These are phyloP conservation scores for Symbiotaphrina buchneri DNA, from an alignment of 495 filamentous ascomycete species.

Conservation along the genomic window DNA sequence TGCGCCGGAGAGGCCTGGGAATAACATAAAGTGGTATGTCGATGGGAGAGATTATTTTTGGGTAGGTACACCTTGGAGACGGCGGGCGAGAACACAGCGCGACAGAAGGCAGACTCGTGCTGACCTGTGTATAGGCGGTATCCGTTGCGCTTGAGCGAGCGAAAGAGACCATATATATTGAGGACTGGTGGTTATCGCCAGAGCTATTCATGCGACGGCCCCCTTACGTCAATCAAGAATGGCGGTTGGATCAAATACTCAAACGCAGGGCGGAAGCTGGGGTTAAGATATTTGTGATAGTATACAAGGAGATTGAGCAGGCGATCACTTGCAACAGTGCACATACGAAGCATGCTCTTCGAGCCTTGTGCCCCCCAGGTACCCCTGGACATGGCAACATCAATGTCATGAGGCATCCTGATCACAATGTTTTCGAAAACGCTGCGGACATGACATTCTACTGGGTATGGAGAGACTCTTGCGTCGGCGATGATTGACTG, in stretches of 20 bases:
- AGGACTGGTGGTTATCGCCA: slow-evolving; percentile 91
- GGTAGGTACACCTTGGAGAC: too few species aligned
- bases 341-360: slow-evolving; percentile 79
- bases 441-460: slow-evolving; percentile 93
- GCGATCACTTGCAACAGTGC: slow-evolving; percentile 80
- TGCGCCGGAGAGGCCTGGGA: slow-evolving; percentile 64
- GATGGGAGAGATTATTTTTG: slow-evolving; percentile 86
- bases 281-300: slow-evolving; percentile 83
- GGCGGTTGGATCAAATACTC: slow-evolving; percentile 65
- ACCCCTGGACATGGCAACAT: slow-evolving; percentile 71
- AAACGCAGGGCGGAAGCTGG: slow-evolving; percentile 79
- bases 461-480: slow-evolving; percentile 29
- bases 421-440: slow-evolving; percentile 89
- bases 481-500: neutral
- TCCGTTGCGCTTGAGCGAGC: slow-evolving; percentile 69
- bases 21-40: slow-evolving; percentile 91
- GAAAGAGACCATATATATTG: slow-evolving; percentile 85
- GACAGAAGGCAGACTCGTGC: too few species aligned
- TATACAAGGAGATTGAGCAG: slow-evolving; percentile 75
- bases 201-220: slow-evolving; percentile 81
- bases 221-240: slow-evolving; percentile 60
- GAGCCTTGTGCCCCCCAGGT: slow-evolving; percentile 59
- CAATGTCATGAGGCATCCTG: slow-evolving; percentile 72
- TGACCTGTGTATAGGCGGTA: slow-evolving; percentile 28
- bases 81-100: too few species aligned